A percentile compares a stretch with the other conserved stretches of the same genome.
phyloP scores from a whole-genome alignment of 805 yeast species.

The Starmera amethionina region DNA sequence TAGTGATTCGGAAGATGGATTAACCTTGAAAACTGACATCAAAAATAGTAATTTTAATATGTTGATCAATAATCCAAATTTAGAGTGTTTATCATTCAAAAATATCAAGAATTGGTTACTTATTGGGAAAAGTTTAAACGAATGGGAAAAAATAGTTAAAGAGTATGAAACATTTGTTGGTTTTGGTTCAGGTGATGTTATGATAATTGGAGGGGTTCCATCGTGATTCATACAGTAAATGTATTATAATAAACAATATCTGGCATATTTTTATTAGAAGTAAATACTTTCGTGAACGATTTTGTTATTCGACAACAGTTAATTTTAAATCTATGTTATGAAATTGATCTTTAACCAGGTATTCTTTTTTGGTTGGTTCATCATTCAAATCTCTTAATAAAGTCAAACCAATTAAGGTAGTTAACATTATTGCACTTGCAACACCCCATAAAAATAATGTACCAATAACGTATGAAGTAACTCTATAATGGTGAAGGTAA shows the following conservation, averaged over 20 bases:
- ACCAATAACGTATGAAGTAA: slow-evolving; percentile 14
- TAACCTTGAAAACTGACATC: not conserved
- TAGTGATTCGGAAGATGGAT: slow-evolving; percentile 6
- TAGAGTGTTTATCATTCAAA: slow-evolving; percentile 1
- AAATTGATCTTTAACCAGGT: slow-evolving; percentile 1
- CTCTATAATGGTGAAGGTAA: slow-evolving; percentile 15
- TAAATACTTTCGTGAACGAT: not conserved
- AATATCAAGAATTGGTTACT: slow-evolving; percentile 16
- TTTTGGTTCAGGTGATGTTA: not conserved
- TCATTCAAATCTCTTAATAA: slow-evolving; percentile 4
- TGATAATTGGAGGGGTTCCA: not conserved
- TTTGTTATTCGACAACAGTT: not conserved
- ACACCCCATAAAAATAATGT: slow-evolving; percentile 9
- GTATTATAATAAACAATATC: not conserved
- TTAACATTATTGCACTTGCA: slow-evolving; percentile 7
- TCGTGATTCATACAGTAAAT: slow-evolving; percentile 1
- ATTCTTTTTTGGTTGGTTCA: not conserved
- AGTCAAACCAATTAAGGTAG: slow-evolving; percentile 12
- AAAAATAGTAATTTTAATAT: slow-evolving; percentile 1
- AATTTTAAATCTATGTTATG: slow-evolving; percentile 1
- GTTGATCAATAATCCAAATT: slow-evolving; percentile 1
- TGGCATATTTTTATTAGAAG: not conserved
- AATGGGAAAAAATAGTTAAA: slow-evolving; percentile 30
- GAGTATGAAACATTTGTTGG: slow-evolving; percentile 4
- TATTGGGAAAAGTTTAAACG: slow-evolving; percentile 41